Evolutionary conservation across 2,329 filamentous ascomycete species (phyloP).

Genomic region (Penicillium hordei): DNA sequence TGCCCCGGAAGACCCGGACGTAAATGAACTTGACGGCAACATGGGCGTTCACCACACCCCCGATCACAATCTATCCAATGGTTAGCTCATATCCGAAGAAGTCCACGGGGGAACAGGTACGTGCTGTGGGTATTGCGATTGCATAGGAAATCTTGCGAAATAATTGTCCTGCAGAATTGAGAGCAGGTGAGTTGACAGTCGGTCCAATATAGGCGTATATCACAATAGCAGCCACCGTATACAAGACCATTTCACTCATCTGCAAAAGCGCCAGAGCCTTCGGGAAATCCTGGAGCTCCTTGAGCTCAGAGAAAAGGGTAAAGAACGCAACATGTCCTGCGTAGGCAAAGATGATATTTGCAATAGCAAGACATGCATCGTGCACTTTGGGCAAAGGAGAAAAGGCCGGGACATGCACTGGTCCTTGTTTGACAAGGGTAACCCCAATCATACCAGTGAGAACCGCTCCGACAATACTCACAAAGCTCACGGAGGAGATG

Average conservation of each 20-base stretch:
- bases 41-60: conserved; percentile 66
- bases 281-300: conserved; percentile 57
- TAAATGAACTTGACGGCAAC: conserved; percentile 65
- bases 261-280: conserved; percentile 62
- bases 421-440: conserved; percentile 51
- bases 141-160: conserved; percentile 64
- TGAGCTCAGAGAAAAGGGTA: conserved; percentile 62
- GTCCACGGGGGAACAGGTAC: not conserved
- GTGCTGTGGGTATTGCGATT: conserved; percentile 61
- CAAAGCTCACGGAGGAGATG: conserved; percentile 59
- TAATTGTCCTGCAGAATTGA: conserved; percentile 56
- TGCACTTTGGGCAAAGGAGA: conserved; percentile 45
- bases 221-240: conserved; percentile 62
- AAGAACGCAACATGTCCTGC: conserved; percentile 67
- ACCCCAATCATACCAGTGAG: conserved; percentile 61
- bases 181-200: conserved; percentile 60
- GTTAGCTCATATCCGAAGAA: not conserved
- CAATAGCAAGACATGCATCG: conserved; percentile 58
- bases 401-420: conserved; percentile 27
- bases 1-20: conserved; percentile 58
- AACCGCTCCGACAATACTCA: conserved; percentile 62
- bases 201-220: conserved; percentile 65
- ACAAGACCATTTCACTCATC: conserved; percentile 57
- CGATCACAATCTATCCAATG: conserved; percentile 57
- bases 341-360: conserved; percentile 69